Conservation (phyloP, 1,139 yeast genomes). For the Debaryomyces psychrophilus region DNA sequence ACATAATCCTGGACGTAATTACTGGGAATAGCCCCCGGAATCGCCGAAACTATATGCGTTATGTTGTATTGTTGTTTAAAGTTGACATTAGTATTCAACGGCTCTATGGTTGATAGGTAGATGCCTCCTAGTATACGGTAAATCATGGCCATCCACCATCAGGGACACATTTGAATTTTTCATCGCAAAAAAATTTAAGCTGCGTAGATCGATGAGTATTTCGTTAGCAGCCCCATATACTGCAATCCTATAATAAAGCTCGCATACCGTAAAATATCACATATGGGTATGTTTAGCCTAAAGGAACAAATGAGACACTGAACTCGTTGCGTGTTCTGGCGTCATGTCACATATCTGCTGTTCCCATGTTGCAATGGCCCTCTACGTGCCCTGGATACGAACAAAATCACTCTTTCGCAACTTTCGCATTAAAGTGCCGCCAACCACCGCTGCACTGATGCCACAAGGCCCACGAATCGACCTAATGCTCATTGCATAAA, state of each 20-base stretch:
- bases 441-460: background rate
- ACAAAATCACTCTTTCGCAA: no score
- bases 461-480: background rate
- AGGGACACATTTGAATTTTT: background rate
- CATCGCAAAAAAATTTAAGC: conserved; percentile 6
- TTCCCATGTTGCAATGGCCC: no score
- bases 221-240: background rate
- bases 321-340: no score
- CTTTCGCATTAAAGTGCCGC: background rate
- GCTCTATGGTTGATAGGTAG: conserved; percentile 61
- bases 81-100: conserved; percentile 49
- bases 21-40: conserved; percentile 64
- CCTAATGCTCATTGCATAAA: no score
- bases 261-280: no score
- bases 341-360: no score
- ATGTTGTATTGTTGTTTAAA: conserved; percentile 51
- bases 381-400: background rate
- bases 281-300: no score
- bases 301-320: no score
- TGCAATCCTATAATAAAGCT: background rate
- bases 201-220: conserved; percentile 7
- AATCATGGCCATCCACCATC: conserved; percentile 17
- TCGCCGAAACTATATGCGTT: conserved; percentile 68
- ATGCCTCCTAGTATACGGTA: conserved; percentile 66
- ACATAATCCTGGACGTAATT: conserved; percentile 50